Conservation (phyloP, 2,329 filamentous ascomycete genomes). For the Fusarium torulosum region DNA sequence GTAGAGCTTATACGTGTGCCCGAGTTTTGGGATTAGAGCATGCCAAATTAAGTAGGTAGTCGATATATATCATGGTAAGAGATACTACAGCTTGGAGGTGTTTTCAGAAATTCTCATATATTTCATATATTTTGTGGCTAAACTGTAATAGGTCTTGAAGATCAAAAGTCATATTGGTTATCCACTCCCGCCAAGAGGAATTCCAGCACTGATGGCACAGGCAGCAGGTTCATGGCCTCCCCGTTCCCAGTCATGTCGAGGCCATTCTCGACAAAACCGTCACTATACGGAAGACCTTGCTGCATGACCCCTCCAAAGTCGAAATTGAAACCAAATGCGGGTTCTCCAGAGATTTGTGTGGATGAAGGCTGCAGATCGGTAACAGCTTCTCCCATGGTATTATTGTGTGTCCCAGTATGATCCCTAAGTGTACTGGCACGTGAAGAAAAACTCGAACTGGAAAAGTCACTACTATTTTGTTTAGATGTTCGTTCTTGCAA, state of each 20-base stretch:
- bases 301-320: constrained; percentile 27
- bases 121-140: not conserved
- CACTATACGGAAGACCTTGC: constrained; percentile 31
- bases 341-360: not conserved
- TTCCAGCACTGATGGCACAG: constrained; percentile 50
- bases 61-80: not conserved
- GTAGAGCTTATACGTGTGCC: not conserved
- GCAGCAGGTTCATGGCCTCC: constrained; percentile 40
- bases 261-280: constrained; percentile 29
- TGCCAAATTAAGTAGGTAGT: not conserved
- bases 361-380: constrained; percentile 17
- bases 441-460: constrained; percentile 36
- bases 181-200: constrained; percentile 51
- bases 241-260: constrained; percentile 23
- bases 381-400: constrained; percentile 11
- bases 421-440: constrained; percentile 29
- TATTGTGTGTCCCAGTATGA: constrained; percentile 8
- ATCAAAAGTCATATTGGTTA: constrained; percentile 44
- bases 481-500: constrained; percentile 17
- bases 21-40: not conserved
- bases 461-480: constrained; percentile 3
- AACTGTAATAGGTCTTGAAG: not conserved
- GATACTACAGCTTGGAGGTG: not conserved
- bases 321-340: constrained; percentile 33
- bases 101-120: not conserved